Conservation (phyloP, 23 red algal species). For the Gracilaria gracilis region DNA sequence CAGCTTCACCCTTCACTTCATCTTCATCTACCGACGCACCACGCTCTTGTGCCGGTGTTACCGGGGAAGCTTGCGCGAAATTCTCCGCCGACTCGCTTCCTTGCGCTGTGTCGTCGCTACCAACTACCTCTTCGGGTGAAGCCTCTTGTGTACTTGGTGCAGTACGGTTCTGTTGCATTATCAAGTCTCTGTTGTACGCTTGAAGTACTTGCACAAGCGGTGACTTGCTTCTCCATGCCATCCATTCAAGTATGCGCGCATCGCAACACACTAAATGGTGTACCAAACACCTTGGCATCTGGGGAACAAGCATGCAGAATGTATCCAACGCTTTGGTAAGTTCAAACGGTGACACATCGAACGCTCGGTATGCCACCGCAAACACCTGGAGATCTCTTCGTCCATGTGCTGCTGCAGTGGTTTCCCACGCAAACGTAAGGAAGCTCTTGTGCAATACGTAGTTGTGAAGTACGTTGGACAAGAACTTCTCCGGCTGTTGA, state of each 20-base stretch:
- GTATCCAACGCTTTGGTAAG: constrained; percentile 64
- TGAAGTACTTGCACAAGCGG: constrained; percentile 44
- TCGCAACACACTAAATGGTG: constrained; percentile 70
- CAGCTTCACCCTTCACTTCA: neutral
- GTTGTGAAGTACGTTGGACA: constrained; percentile 40
- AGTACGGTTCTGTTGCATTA: too few species aligned
- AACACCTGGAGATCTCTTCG: constrained; percentile 61
- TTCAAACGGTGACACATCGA: constrained; percentile 78
- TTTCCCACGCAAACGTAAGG: constrained; percentile 65
- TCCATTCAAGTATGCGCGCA: constrained; percentile 60
- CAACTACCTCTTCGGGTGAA: neutral
- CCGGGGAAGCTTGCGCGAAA: neutral
- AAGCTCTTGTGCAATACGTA: constrained; percentile 66
- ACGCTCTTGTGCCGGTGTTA: neutral
- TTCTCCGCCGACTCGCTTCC: neutral
- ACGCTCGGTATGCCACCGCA: constrained; percentile 20
- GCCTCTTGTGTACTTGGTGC: too few species aligned
- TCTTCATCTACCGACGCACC: neutral
- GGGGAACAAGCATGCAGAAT: constrained; percentile 24
- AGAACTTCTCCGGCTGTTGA: constrained; percentile 11
- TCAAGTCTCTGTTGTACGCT: neutral
- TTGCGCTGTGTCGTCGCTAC: neutral
- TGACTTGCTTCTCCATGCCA: constrained; percentile 74
- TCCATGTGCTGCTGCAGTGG: constrained; percentile 72
- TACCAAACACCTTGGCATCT: constrained; percentile 54